Evolutionary conservation across 108 stramenopile genomes (phyloP).

Genomic region (Hondaea fermentalgiana): DNA sequence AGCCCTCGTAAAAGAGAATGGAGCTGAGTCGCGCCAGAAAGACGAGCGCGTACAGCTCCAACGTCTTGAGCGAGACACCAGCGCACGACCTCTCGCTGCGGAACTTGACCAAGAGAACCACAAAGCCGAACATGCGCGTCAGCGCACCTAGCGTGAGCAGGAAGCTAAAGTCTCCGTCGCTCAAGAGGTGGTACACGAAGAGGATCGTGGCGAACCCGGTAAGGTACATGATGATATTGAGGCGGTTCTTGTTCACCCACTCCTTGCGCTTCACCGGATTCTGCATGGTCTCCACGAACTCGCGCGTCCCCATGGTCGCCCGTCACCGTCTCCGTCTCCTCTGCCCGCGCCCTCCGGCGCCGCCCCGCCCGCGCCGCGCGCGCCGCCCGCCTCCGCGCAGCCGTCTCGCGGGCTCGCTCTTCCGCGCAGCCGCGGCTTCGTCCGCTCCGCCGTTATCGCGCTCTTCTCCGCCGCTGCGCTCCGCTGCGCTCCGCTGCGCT

Average conservation of each 20-base stretch:
- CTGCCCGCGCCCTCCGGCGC: too few species aligned
- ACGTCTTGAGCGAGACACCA: conserved; percentile 83
- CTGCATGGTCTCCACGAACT: conserved; percentile 6
- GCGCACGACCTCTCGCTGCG: conserved; percentile 56
- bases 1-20: conserved; percentile 92
- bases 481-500: too few species aligned
- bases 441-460: too few species aligned
- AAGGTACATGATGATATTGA: conserved; percentile 7
- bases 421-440: too few species aligned
- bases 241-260: not conserved
- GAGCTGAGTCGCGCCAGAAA: conserved; percentile 85
- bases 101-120: conserved; percentile 70
- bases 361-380: too few species aligned
- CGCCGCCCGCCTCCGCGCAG: too few species aligned
- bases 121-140: conserved; percentile 86
- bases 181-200: conserved; percentile 77
- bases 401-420: too few species aligned
- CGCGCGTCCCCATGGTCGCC: not conserved
- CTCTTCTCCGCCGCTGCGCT: too few species aligned
- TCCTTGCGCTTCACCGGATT: not conserved
- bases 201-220: conserved; percentile 64
- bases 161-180: conserved; percentile 93
- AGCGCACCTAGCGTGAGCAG: conserved; percentile 94
- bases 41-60: conserved; percentile 80
- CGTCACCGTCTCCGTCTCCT: too few species aligned